phyloP scores from a whole-genome alignment of 768 basidiomycete species.

The Psilocybe azurescens region DNA sequence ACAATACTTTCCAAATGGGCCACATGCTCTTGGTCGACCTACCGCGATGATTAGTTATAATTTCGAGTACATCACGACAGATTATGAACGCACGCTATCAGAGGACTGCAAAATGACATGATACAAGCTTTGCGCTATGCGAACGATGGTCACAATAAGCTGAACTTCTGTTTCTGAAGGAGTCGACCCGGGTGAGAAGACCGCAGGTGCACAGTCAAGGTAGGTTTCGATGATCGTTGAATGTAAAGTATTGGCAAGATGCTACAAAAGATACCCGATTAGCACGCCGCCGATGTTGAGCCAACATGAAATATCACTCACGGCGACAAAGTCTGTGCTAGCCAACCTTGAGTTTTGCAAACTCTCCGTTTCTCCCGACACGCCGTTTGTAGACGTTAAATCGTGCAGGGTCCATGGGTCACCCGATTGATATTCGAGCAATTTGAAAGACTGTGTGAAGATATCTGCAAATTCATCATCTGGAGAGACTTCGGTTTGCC shows the following conservation, averaged over 20 bases:
- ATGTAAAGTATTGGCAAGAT: conserved; percentile 76
- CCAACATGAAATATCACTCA: conserved; percentile 11
- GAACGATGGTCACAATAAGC: conserved; percentile 59
- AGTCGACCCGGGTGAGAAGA: conserved; percentile 71
- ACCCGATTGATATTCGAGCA: conserved; percentile 20
- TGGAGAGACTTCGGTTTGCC: conserved; percentile 40
- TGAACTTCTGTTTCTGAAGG: conserved; percentile 66
- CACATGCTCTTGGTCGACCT: conserved; percentile 31
- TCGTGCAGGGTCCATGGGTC: conserved; percentile 41
- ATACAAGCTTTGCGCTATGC: conserved; percentile 67
- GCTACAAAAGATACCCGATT: conserved; percentile 39
- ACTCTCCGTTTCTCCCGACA: conserved; percentile 3
- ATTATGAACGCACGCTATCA: conserved; percentile 38
- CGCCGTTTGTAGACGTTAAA: conserved; percentile 21
- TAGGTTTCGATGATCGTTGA: conserved; percentile 82
- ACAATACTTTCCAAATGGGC: conserved; percentile 65
- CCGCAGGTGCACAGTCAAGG: conserved; percentile 84
- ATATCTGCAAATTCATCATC: conserved; percentile 43
- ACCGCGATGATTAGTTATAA: conserved; percentile 4
- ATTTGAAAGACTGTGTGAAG: conserved; percentile 28
- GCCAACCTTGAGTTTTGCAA: conserved; percentile 13
- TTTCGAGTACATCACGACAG: background rate
- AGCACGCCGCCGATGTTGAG: background rate
- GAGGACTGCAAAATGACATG: conserved; percentile 52
- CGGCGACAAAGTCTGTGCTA: conserved; percentile 24